A percentile compares a stretch with the other conserved stretches of the same genome.
phyloP scores from a whole-genome alignment of 495 filamentous ascomycete species.

The Xylaria curta region DNA sequence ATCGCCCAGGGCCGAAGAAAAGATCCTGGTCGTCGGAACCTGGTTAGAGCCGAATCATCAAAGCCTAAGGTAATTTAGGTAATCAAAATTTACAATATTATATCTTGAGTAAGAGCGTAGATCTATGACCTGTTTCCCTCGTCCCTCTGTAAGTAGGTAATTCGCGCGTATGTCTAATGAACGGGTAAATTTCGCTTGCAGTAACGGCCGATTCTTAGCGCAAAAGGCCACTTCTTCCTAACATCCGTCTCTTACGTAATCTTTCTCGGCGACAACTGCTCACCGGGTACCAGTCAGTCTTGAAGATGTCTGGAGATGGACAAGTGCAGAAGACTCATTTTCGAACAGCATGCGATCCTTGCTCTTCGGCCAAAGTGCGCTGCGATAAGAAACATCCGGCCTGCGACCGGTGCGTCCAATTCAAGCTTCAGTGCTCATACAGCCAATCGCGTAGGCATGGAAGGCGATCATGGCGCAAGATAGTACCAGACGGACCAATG shows the following conservation, averaged over 20 bases:
- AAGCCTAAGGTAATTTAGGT: neutral
- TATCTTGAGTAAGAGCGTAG: neutral
- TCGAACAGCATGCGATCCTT: constrained; percentile 43
- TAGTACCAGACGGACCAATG: neutral
- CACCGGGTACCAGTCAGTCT: neutral
- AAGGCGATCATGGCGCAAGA: constrained; percentile 26
- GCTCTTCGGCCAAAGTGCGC: constrained; percentile 49
- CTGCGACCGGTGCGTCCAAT: constrained; percentile 45
- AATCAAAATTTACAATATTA: neutral
- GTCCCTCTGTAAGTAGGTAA: neutral
- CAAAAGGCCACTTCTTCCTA: neutral
- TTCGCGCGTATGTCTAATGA: neutral
- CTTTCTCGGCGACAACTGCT: neutral
- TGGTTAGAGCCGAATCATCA: neutral
- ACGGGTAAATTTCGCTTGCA: neutral
- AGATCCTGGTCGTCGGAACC: neutral
- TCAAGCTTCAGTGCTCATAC: constrained; percentile 48
- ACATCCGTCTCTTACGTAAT: neutral
- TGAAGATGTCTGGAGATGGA: constrained; percentile 1
- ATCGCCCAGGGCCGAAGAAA: neutral
- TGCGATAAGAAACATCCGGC: constrained; percentile 48
- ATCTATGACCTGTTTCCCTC: neutral
- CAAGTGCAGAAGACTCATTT: constrained; percentile 10
- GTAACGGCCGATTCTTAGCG: too few species aligned
- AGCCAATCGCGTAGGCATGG: constrained; percentile 44